Base-by-base conservation (phyloP, 2,329 filamentous ascomycete genomes). In the Biscogniauxia marginata region DNA sequence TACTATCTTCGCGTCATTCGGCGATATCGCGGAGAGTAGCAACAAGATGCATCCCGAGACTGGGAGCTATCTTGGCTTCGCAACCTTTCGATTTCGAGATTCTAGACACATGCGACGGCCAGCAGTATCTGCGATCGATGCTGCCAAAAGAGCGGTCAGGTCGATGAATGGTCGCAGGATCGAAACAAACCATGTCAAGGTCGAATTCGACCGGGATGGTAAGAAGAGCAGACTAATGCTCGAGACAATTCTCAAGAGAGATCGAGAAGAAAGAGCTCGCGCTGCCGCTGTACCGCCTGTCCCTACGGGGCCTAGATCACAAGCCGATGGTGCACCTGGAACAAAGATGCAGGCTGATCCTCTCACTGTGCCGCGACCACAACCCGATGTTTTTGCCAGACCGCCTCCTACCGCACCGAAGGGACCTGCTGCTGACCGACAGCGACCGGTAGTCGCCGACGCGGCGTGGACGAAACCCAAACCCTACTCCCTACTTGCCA, bases 31-130 rank as follows among this genome's bases (percentile, higher is more conserved):
- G 46, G 89, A 93, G 68, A 89, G 96, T 65, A 92, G 91, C 68
- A 97, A 97, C 70, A 93, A 96, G 71, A 93, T 96, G 67, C 92
- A 99, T 73, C 95, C 95, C 7, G 88, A 93, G 56, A 98, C 93
- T 11, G 95, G 95, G 18, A 95, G 91, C 68, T 96, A 96, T 70
- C 82, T 99, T 11, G 95, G 95, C 11, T 93, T 99, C 70, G 96
- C 91, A 63, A 91, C 91, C 16, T 91, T 99, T 69, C 87, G 89
- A 57, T 99, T 96, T 73, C 87, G 89, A 67, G 93, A 98, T 70
- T 78, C 81, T 1, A 82, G 84, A 76, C 73, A 75, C 53, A 71
- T 77, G 78, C 63, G 79, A 76, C 68, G 85, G 75, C 66, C 77
- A 1, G 74, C 82, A 2, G 76, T 91, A 43, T 82, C 86, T 50